Evolutionary conservation across 768 basidiomycete genomes (phyloP), one percentile per base, ranked within the genome.

Genomic region (Rubroboletus pulcherrimus): DNA sequence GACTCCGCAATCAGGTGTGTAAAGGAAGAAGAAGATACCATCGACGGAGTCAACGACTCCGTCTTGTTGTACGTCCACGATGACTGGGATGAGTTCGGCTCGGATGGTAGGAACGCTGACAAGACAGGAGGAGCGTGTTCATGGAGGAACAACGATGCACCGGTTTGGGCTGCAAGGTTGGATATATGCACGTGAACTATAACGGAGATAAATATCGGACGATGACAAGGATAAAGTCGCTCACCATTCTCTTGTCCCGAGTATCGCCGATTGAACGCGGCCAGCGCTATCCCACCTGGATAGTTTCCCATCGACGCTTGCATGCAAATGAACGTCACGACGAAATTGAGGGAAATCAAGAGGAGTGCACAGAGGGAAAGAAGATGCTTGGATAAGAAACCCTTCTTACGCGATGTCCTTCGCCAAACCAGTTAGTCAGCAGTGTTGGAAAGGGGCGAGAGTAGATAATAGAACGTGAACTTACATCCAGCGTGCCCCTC

Each of bases 141-240:
- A 39, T 91, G 89, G 21, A 85, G 82, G 77, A 98, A 97, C 51
- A 94, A 83, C 0, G 92, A 89, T 3, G 92, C 90, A 3, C 97
- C 96, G 0, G 88, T 93, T 70, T 96, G 94, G 2, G 91, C 86
- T 1, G 91, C 89, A 42, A 93, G 81, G 59, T 95, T 90, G 49
- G 83, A 86, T 42, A 97, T 83, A 64, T 95, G 89, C 4, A 96
- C 81, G 54, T 86, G 82, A 37, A 83, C 81, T 73, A 70, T 62
- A 7, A 61, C 26, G 4, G 43, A 15, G 26, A 55, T 48, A 49
- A 56, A 41, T n/a, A 39, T n/a, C 14, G 30, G 17, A n/a, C 8
- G 7, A 34, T 21, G 38, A n/a, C 14, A 9, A 24, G 9, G 14
- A 10, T 0, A 12, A 29, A 24, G 21, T 19, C 24, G 57, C 63